phyloP scores from a whole-genome alignment of 1,284 basidiomycete genomes.

The Irpex sp. region DNA sequence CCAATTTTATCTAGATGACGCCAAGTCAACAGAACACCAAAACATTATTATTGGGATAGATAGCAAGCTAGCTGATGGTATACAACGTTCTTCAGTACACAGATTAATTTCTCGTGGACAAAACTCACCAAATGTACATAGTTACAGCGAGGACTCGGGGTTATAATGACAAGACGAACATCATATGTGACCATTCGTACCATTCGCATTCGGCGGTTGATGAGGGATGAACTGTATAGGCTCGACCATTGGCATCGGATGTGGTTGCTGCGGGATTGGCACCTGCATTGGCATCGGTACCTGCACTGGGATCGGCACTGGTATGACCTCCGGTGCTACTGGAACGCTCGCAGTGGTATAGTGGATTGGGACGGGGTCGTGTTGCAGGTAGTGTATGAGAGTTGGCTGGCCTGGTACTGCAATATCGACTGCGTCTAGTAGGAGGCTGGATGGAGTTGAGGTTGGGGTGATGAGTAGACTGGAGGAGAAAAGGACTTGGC shows the following conservation, averaged over 20 bases:
- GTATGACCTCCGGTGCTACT: neutral
- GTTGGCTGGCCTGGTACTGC: slow-evolving; percentile 27
- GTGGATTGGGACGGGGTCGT: slow-evolving; percentile 26
- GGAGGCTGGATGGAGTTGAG: slow-evolving; percentile 12
- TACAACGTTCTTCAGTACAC: no score
- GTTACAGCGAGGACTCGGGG: neutral
- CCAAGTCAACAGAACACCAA: no score
- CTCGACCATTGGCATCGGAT: neutral
- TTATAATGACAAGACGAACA: neutral
- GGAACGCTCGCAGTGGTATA: slow-evolving; percentile 13
- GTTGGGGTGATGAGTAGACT: neutral
- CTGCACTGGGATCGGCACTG: neutral
- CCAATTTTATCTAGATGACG: no score
- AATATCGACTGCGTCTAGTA: slow-evolving; percentile 31
- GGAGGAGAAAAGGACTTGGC: neutral
- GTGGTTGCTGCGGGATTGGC: neutral
- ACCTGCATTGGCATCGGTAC: neutral
- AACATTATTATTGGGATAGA: no score
- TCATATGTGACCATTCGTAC: slow-evolving; percentile 10
- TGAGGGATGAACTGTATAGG: neutral
- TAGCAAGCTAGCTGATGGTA: no score
- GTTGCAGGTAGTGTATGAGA: slow-evolving; percentile 26
- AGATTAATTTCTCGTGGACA: neutral
- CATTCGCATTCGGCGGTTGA: slow-evolving; percentile 2
- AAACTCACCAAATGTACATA: neutral